Evolutionary conservation across 176 grass and related monocot species (phyloP), one percentile per base, ranked within the genome.

Genomic region (Bothriochloa decipiens): DNA sequence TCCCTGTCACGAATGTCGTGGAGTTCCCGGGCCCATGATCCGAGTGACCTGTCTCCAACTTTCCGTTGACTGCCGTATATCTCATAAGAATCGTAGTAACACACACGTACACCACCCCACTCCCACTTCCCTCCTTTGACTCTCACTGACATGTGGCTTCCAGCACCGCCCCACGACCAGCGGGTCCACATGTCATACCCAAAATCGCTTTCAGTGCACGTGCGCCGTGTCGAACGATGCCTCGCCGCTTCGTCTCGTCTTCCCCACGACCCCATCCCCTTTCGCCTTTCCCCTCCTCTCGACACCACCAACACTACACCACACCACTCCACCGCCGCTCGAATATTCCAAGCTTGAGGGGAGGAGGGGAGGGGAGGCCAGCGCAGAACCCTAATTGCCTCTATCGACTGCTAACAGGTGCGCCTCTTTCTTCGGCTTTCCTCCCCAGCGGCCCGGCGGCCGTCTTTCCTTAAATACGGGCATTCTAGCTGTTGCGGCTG

Each of bases 161-260:
- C 1, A 0, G 0, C 4, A 0, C 18, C 29, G 7, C 7, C 16
- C 0, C n/a, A 0, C 7, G 12, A 0, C 0, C 0, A 1, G 0
- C 0, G 60, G 69, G 0, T 49, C 76, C 39, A 80, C 27, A 0
- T 17, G 82, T 89, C 82, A 89, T 3, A 0, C 0, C 0, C 1
- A 4, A 2, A 0, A 29, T 0, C 0, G 0, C 25, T 60, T 28
- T 37, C 29, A 0, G 29, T 0, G 43, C 68, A 61, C 77, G 87
- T 84, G 69, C 68, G 45, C 65, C 2, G 39, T 3, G 50, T 14
- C 45, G 32, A 58, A 1, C 33, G 57, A 55, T 23, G 37, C 81
- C 64, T 40, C 67, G 33, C 66, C 75, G 68, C 87, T 84, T 84
- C 76, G 69, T 75, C 72, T 84, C 76, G 69, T 75, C 72, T 25